Evolutionary conservation across 768 basidiomycete genomes (phyloP), one percentile per base, ranked within the genome.

Genomic region (Suillus ampliporus): DNA sequence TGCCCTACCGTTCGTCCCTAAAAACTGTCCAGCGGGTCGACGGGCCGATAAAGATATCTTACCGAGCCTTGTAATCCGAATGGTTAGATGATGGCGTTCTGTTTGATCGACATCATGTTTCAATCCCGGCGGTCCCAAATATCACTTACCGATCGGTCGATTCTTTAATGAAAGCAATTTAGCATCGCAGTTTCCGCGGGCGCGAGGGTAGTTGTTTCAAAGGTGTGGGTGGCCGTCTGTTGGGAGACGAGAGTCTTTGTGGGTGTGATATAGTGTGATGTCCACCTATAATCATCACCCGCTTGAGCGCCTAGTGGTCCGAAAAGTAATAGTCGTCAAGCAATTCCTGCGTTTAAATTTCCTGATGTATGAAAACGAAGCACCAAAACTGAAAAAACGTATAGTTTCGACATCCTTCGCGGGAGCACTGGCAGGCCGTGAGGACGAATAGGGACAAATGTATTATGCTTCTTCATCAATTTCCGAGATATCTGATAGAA

Each of bases 91-190:
- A 44, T 14, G 37, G 5, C 19, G 31, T 31, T 9, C 17, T 51
- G 50, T 13, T 51, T 26, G 54, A 56, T 54, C 53, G 54, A 40
- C 34, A 41, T 28, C 38, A 56, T 7, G 38, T 56, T 51, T 13
- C 23, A 40, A 40, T 6, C 23, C 54, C 21, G 23, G 26, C 19
- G 10, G n/a, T n/a, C n/a, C 21, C 31, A 52, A 10, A 53, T 14
- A 35, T 37, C n/a, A n/a, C 10, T 8, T 10, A 53, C 35, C 54
- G 23, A 56, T 26, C 53, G 15, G 31, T 38, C 8, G 21, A 38
- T 28, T 26, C 19, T 19, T 53, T 35, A 19, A 37, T 37, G 35
- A 21, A 51, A 21, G 9, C 37, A 38, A 38, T 38, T 38, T 38
- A 38, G n/a, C 9, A 38, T 7, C 34, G 21, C 35, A 54, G 37